Conservation (phyloP, 768 basidiomycete genomes). For the Lactifluus subvellereus region DNA sequence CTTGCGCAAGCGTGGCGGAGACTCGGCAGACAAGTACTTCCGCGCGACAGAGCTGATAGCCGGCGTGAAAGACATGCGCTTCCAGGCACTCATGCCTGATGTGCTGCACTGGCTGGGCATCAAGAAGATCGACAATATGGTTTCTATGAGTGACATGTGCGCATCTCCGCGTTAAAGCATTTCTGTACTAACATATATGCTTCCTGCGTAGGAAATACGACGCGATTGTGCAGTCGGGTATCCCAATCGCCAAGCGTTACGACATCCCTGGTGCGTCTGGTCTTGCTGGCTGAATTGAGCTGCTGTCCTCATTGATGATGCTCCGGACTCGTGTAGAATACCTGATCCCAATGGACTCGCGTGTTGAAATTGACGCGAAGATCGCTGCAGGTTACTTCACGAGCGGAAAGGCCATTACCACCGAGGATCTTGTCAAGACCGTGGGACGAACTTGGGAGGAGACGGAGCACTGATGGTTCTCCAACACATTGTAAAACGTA, state of each 20-base stretch:
- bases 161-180: constrained; percentile 20
- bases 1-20: constrained; percentile 89
- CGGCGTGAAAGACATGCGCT: constrained; percentile 95
- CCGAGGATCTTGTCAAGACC: constrained; percentile 78
- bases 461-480: constrained; percentile 58
- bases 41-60: constrained; percentile 89
- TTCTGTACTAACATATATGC: neutral
- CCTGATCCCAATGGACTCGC: constrained; percentile 83
- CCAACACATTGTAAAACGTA: neutral
- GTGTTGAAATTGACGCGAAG: constrained; percentile 96
- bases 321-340: constrained; percentile 43
- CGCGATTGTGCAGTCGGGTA: constrained; percentile 86
- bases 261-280: constrained; percentile 68
- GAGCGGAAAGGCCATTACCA: constrained; percentile 66
- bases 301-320: neutral
- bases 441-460: constrained; percentile 90
- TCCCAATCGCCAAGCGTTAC: constrained; percentile 73
- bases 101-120: constrained; percentile 94
- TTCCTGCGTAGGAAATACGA: constrained; percentile 72
- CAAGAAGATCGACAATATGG: constrained; percentile 82
- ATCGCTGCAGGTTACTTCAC: constrained; percentile 92
- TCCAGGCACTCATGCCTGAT: constrained; percentile 93
- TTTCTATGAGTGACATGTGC: constrained; percentile 85
- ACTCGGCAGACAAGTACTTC: constrained; percentile 92
- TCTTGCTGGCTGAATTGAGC: neutral